A percentile compares a stretch with the other conserved stretches of the same genome.
phyloP scores from a whole-genome alignment of 2,329 filamentous ascomycete species.

The Aureobasidium sp. region DNA sequence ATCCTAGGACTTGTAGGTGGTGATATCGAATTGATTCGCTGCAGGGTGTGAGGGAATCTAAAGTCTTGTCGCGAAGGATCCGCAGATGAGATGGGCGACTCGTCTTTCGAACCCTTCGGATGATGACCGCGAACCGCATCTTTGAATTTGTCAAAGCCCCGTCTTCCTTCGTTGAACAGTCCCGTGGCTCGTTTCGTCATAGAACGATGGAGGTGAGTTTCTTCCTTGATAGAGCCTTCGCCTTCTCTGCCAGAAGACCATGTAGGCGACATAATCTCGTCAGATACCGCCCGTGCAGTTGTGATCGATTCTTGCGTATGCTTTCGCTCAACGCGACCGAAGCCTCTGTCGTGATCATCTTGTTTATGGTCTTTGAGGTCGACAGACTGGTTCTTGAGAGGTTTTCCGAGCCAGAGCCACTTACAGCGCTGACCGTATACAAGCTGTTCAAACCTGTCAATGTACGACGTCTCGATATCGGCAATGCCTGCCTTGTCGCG shows the following conservation, averaged over 20 bases:
- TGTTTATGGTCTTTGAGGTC: slow-evolving; percentile 44
- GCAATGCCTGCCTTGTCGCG: slow-evolving; percentile 84
- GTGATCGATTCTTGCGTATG: slow-evolving; percentile 27
- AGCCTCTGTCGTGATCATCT: slow-evolving; percentile 44
- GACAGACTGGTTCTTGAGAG: slow-evolving; percentile 51
- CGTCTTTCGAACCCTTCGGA: slow-evolving; percentile 32
- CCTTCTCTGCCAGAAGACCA: slow-evolving; percentile 5
- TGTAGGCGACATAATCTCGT: not conserved
- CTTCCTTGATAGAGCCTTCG: slow-evolving; percentile 1
- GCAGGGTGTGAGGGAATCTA: not conserved
- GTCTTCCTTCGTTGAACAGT: slow-evolving; percentile 72
- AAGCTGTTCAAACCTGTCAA: slow-evolving; percentile 73
- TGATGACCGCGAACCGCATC: slow-evolving; percentile 58
- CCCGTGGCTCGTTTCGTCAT: slow-evolving; percentile 69
- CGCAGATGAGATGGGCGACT: not conserved
- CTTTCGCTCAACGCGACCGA: slow-evolving; percentile 43
- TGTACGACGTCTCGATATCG: slow-evolving; percentile 85
- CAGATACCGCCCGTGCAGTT: not conserved
- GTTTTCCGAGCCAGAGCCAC: slow-evolving; percentile 92
- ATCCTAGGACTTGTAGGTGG: slow-evolving; percentile 9
- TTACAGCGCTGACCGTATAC: slow-evolving; percentile 77
- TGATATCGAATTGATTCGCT: slow-evolving; percentile 4
- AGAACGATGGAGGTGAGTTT: slow-evolving; percentile 32
- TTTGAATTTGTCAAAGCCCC: slow-evolving; percentile 77
- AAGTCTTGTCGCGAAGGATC: not conserved